phyloP scores from a whole-genome alignment of 2,329 filamentous ascomycete species.

The Calycina herbarum region DNA sequence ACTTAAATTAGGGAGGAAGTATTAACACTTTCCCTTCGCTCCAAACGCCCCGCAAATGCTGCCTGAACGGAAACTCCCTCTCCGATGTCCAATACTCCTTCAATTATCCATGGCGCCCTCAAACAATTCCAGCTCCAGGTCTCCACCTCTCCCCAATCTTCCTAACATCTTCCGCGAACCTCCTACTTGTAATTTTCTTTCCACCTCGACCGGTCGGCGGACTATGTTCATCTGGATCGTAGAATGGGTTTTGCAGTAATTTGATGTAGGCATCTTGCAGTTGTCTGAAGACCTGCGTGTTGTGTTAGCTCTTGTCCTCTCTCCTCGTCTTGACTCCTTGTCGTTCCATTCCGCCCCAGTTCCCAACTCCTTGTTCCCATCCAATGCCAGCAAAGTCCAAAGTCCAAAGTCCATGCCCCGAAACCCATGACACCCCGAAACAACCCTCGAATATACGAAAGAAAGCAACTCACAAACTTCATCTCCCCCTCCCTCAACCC shows the following conservation, averaged over 20 bases:
- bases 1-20: neutral
- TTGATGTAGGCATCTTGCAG: constrained; percentile 91
- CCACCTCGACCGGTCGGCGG: constrained; percentile 56
- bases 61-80: neutral
- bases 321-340: too few relatives aligned
- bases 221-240: constrained; percentile 80
- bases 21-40: neutral
- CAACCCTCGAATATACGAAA: neutral
- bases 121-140: constrained; percentile 59
- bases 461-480: constrained; percentile 62
- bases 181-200: constrained; percentile 76
- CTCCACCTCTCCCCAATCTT: constrained; percentile 84
- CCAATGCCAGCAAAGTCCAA: neutral
- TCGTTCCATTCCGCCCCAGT: neutral
- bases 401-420: neutral
- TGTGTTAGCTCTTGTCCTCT: neutral
- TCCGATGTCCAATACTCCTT: neutral
- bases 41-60: neutral
- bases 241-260: constrained; percentile 92
- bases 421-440: neutral
- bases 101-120: neutral
- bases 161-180: constrained; percentile 79
- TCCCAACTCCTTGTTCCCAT: neutral
- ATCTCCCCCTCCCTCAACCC: constrained; percentile 84
- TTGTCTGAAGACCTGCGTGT: constrained; percentile 72